phyloP scores from a whole-genome alignment of 768 basidiomycete genomes.

The Saitozyma podzolica region DNA sequence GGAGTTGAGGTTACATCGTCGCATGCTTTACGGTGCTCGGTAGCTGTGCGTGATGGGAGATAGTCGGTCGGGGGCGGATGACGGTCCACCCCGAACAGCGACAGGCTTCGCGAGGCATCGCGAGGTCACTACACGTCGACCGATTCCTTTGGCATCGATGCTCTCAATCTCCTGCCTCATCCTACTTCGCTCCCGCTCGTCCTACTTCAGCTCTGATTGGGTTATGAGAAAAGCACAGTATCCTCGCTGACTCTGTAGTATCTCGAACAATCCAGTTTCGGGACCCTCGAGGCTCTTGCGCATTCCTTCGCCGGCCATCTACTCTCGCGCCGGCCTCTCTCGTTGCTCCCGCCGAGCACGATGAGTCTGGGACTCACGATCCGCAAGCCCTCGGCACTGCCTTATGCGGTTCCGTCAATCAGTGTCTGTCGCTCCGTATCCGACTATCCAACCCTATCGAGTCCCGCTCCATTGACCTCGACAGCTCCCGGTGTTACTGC shows the following conservation, averaged over 20 bases:
- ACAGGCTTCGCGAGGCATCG: too few relatives aligned
- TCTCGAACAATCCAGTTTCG: slow-evolving; percentile 58
- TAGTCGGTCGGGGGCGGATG: too few relatives aligned
- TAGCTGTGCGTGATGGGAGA: too few relatives aligned
- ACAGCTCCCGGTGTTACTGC: neutral
- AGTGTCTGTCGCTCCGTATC: slow-evolving; percentile 56
- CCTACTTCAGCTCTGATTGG: too few relatives aligned
- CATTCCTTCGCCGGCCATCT: slow-evolving; percentile 60
- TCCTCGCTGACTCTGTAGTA: slow-evolving; percentile 52
- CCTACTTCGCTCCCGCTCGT: too few relatives aligned
- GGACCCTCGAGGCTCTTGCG: slow-evolving; percentile 71
- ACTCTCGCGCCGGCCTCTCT: slow-evolving; percentile 47
- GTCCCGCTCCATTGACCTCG: neutral
- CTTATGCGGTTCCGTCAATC: slow-evolving; percentile 69
- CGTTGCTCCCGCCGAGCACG: slow-evolving; percentile 16
- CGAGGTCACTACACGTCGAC: too few relatives aligned
- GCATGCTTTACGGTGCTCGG: neutral
- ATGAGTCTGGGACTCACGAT: slow-evolving; percentile 61
- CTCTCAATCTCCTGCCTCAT: too few relatives aligned
- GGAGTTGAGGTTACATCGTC: neutral
- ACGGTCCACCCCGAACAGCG: too few relatives aligned
- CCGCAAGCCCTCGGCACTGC: slow-evolving; percentile 71
- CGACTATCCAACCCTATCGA: slow-evolving; percentile 19
- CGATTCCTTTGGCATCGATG: too few relatives aligned
- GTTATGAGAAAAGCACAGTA: slow-evolving; percentile 1